These are phyloP conservation scores for Eimeria falciformis DNA, from an alignment of 169 alveolate genomes.

Conservation along the genomic window DNA sequence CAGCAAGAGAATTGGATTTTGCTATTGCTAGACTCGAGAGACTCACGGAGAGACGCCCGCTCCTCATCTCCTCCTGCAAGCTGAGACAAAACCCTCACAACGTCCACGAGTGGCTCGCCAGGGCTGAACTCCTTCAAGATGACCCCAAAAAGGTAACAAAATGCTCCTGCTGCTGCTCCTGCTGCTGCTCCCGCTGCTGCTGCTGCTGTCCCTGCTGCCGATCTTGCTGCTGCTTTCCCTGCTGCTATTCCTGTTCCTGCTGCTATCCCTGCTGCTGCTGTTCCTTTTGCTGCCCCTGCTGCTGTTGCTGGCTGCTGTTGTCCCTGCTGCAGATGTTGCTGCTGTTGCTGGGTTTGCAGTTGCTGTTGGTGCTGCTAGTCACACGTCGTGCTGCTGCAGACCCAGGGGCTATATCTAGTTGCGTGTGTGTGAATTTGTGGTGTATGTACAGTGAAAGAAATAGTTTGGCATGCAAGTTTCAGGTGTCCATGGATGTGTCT, in stretches of 20 bases:
- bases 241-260: not conserved
- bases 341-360: not conserved
- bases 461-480: too few relatives aligned
- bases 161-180: conserved; percentile 1
- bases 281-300: not conserved
- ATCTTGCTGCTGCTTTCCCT: not conserved
- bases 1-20: conserved; percentile 67
- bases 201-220: conserved; percentile 4
- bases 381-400: too few relatives aligned
- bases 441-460: too few relatives aligned
- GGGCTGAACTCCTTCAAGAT: conserved; percentile 80
- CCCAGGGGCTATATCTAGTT: too few relatives aligned
- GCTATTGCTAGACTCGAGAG: conserved; percentile 64
- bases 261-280: too few relatives aligned
- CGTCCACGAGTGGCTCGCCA: conserved; percentile 93
- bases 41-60: conserved; percentile 77
- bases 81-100: conserved; percentile 94
- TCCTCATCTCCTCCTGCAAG: conserved; percentile 78
- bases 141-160: conserved; percentile 57
- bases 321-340: not conserved
- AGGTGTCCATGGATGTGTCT: too few relatives aligned
- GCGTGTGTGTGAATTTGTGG: too few relatives aligned
- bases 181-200: conserved; percentile 1
- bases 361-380: too few relatives aligned
- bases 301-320: not conserved